Conservation (phyloP, 768 basidiomycete genomes). For the Pleurotus citrinopileatus region DNA sequence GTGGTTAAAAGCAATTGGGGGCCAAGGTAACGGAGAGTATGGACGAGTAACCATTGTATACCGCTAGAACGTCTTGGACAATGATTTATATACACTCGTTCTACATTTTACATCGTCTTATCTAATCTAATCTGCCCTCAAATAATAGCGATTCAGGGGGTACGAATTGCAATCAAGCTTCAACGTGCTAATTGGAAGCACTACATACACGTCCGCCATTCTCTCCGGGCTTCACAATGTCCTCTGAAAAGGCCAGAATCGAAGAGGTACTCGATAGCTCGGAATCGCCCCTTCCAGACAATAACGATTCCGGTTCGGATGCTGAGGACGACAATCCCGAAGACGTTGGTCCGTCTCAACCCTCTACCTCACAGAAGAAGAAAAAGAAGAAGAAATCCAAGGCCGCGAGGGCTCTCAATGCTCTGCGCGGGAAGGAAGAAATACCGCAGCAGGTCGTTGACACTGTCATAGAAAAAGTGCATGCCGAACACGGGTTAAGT, state of each 20-base stretch:
- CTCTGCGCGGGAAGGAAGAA: constrained; percentile 42
- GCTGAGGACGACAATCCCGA: constrained; percentile 17
- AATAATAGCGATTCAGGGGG: neutral
- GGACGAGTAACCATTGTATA: constrained; percentile 80
- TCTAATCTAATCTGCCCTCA: neutral
- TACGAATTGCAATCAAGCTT: no score
- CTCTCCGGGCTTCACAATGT: no score
- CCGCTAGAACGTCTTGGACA: constrained; percentile 37
- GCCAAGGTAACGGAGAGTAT: constrained; percentile 61
- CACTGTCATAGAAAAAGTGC: constrained; percentile 63
- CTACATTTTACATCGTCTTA: neutral
- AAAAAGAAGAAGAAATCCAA: constrained; percentile 91
- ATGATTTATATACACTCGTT: no score
- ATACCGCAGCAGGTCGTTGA: constrained; percentile 65
- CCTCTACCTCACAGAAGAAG: constrained; percentile 61
- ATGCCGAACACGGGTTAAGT: constrained; percentile 48
- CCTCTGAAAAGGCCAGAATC: neutral
- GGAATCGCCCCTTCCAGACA: neutral
- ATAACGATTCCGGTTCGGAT: constrained; percentile 28
- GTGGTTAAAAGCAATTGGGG: constrained; percentile 62
- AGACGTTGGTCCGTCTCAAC: constrained; percentile 19
- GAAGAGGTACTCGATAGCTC: neutral
- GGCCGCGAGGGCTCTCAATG: constrained; percentile 47
- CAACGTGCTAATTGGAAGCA: no score
- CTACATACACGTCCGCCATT: no score